Conservation (phyloP, 148 eudicot genomes). For the Chenopodium formosanum region DNA sequence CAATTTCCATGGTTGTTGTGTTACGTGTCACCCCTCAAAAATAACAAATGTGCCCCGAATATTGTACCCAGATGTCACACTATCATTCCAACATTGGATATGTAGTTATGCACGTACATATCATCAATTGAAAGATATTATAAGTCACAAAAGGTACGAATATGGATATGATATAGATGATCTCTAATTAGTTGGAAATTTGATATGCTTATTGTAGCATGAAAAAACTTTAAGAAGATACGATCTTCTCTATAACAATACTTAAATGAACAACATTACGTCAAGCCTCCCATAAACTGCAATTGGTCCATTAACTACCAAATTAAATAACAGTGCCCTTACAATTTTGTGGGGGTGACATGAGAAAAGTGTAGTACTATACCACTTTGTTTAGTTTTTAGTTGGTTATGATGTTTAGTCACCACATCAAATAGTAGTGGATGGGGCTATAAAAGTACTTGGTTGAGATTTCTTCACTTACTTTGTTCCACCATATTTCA, state of each 20-base stretch:
- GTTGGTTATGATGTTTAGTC: constrained; percentile 22
- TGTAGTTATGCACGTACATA: no score
- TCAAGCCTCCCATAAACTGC: constrained; percentile 7
- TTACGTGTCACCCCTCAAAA: no score
- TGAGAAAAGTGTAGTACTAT: constrained; percentile 21
- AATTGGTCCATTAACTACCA: constrained; percentile 5
- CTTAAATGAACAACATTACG: constrained; percentile 9
- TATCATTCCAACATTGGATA: no score
- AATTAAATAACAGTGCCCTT: background rate
- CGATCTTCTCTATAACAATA: constrained; percentile 12
- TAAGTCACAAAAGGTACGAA: background rate
- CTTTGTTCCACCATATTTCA: constrained; percentile 22
- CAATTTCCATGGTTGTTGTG: no score
- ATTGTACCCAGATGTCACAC: no score
- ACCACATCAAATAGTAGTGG: constrained; percentile 16
- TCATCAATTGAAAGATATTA: no score
- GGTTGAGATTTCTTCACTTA: constrained; percentile 1
- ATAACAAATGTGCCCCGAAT: no score
- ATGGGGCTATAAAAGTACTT: constrained; percentile 12
- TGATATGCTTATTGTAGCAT: background rate
- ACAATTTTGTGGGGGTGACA: background rate
- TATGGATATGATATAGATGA: background rate
- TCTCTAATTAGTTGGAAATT: background rate
- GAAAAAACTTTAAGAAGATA: background rate
- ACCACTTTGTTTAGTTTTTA: constrained; percentile 17